Evolutionary conservation across 73 alveolate species (phyloP), one percentile per base, ranked within the genome.

Genomic region (Urostyla sp.): DNA sequence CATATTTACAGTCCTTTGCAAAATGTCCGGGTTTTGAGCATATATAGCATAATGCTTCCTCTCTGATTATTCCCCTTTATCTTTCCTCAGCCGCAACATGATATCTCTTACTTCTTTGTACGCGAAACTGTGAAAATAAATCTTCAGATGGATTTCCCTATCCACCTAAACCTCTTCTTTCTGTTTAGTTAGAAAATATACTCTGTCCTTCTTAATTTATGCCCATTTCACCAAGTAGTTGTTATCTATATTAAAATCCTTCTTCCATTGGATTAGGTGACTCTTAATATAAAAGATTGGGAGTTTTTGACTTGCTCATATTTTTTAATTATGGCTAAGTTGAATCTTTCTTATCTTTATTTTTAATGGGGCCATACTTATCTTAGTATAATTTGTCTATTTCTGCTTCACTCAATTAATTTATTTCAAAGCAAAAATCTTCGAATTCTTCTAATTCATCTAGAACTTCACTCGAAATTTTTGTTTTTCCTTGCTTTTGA

Each of bases 31-130:
- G 79, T 40, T 63, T 7, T 24, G 37, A 40, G 60, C 79, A 63
- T 8, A 63, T 40, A 40, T 63, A 63, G 50, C 79, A 63, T 15
- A 63, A 28, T 40, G 37, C 11, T 63, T 63, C 79, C 30, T 63
- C 60, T 24, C 44, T 63, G n/a, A n/a, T n/a, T 2, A 63, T 40
- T 5, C 79, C 79, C 44, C 79, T 63, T 40, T 63, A 38, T 40
- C 79, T 63, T 37, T 63, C 79, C 27, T 63, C 79, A 37, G 79
- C 79, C 6, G 79, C 79, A 18, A 63, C 79, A 43, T 63, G 79
- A 63, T 63, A 63, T 31, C 60, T 63, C 27, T 40, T 63, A 37
- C 79, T 63, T 63, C 79, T 63, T 3, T n/a, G 45, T 7, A 10
- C 24, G 37, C 79, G 37, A 37, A 63, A 63, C 7, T 57, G 44